Evolutionary conservation across 2,329 filamentous ascomycete species (phyloP).

Genomic region (Monilinia laxa): DNA sequence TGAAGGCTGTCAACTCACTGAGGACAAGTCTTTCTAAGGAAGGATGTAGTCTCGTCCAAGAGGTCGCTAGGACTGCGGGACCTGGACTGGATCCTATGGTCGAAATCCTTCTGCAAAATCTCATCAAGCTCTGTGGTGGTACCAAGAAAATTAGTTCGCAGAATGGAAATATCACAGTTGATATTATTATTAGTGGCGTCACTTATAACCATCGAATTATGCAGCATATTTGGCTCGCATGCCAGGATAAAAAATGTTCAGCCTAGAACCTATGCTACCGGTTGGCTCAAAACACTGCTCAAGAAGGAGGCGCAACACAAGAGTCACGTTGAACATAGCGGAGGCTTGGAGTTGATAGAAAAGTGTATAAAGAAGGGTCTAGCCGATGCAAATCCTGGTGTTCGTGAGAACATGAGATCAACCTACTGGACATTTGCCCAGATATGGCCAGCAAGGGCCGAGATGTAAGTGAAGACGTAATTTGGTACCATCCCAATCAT

Average conservation of each 20-base stretch:
- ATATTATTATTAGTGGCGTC: conserved; percentile 73
- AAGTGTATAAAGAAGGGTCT: conserved; percentile 88
- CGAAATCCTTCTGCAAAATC: conserved; percentile 82
- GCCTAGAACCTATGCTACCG: conserved; percentile 72
- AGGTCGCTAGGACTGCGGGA: conserved; percentile 74
- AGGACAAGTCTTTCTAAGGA: conserved; percentile 89
- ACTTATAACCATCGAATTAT: conserved; percentile 79
- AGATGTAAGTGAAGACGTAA: conserved; percentile 54
- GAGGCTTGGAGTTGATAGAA: conserved; percentile 78
- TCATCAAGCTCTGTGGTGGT: conserved; percentile 84
- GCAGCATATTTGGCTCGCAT: conserved; percentile 80
- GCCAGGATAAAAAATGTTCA: conserved; percentile 95
- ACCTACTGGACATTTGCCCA: conserved; percentile 83
- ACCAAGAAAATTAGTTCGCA: conserved; percentile 93
- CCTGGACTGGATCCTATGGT: conserved; percentile 83
- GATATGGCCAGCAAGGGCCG: conserved; percentile 76
- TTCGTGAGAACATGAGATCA: conserved; percentile 79
- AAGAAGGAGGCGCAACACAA: conserved; percentile 77
- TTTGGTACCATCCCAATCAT: neutral
- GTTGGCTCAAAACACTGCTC: conserved; percentile 82
- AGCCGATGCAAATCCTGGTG: conserved; percentile 84
- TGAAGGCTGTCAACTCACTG: conserved; percentile 80
- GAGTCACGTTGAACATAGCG: conserved; percentile 77
- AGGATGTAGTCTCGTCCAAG: conserved; percentile 79
- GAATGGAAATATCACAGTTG: conserved; percentile 77